phyloP scores from a whole-genome alignment of 495 filamentous ascomycete genomes.

The Rhizodiscina lignyota region DNA sequence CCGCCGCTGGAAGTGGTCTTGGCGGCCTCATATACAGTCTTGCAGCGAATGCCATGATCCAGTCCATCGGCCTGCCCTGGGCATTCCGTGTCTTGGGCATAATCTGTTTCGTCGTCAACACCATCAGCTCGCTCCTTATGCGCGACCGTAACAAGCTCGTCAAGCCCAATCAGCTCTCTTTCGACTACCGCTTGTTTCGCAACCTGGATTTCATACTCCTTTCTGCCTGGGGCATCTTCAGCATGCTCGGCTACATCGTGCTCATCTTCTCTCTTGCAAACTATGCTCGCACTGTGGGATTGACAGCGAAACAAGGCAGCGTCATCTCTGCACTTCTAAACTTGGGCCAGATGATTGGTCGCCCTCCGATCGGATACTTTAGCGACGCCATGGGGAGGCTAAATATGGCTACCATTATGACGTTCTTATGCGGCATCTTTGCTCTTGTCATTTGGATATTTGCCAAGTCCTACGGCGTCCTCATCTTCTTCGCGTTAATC shows the following conservation, averaged over 20 bases:
- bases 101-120: conserved; percentile 44
- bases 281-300: conserved; percentile 46
- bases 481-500: conserved; percentile 56
- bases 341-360: conserved; percentile 42
- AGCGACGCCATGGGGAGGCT: conserved; percentile 52
- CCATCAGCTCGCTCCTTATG: conserved; percentile 39
- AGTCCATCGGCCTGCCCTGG: conserved; percentile 41
- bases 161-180: conserved; percentile 41
- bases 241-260: conserved; percentile 55
- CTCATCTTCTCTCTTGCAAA: conserved; percentile 57
- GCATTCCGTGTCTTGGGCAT: conserved; percentile 55
- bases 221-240: conserved; percentile 51
- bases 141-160: conserved; percentile 52
- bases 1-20: conserved; percentile 56
- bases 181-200: conserved; percentile 44
- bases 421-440: conserved; percentile 39
- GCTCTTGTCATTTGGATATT: conserved; percentile 56
- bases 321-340: conserved; percentile 59
- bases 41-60: conserved; percentile 40
- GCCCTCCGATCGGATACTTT: conserved; percentile 50
- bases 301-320: conserved; percentile 48
- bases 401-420: conserved; percentile 46
- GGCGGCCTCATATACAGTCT: conserved; percentile 46
- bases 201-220: conserved; percentile 46
- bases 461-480: conserved; percentile 43